Evolutionary conservation across 306 rosid species (phyloP).

Genomic region (Datisca glomerata): DNA sequence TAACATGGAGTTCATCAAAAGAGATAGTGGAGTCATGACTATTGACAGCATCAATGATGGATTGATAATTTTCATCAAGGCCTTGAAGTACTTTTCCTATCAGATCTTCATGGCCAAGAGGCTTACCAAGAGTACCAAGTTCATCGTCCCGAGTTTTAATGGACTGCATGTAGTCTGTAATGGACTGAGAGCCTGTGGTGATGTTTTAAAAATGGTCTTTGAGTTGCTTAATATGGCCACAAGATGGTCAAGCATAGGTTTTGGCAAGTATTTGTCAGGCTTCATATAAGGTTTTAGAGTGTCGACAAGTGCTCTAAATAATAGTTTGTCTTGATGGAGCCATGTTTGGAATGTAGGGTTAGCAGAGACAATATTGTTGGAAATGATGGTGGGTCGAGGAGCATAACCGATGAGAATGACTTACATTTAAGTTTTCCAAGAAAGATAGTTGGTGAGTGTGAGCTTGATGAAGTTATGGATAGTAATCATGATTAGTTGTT

Average conservation of each 20-base stretch:
- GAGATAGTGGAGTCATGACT: background rate
- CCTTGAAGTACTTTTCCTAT: background rate
- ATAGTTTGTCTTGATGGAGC: too few species aligned
- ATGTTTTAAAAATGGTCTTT: background rate
- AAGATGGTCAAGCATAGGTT: background rate
- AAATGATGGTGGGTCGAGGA: background rate
- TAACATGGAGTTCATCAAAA: too few species aligned
- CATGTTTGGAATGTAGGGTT: too few species aligned
- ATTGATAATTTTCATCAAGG: background rate
- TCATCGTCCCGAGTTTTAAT: background rate
- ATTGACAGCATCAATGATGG: background rate
- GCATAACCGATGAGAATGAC: background rate
- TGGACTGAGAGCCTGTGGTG: background rate
- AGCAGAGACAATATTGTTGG: background rate
- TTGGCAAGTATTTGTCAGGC: background rate
- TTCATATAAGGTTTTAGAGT: background rate
- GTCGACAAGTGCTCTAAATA: background rate
- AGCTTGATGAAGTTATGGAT: background rate
- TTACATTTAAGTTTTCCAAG: background rate
- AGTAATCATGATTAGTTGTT: background rate
- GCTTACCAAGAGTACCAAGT: background rate
- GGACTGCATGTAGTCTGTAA: background rate
- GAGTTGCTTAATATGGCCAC: background rate
- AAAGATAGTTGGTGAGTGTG: background rate
- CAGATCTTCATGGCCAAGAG: background rate